Evolutionary conservation across 192 early-diverging fungal species (phyloP).

Genomic region (Dissophora globulifera): DNA sequence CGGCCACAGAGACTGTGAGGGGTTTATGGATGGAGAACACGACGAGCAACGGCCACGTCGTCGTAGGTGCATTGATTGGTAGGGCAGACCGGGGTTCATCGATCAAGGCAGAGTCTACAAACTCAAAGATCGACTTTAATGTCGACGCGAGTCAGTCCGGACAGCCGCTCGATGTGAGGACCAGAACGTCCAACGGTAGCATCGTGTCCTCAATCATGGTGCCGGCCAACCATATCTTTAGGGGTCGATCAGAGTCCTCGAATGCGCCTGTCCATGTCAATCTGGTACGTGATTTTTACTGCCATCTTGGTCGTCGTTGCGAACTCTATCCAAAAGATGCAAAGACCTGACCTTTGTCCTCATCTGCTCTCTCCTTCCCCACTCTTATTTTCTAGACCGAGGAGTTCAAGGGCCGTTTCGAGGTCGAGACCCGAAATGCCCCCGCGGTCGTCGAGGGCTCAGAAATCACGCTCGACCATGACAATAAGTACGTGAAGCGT

Average conservation of each 20-base stretch:
- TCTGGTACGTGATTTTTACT: conserved; percentile 25
- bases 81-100: conserved; percentile 22
- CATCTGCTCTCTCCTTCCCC: too few relatives aligned
- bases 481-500: conserved; percentile 21
- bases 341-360: too few relatives aligned
- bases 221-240: conserved; percentile 5
- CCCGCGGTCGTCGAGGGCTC: conserved; percentile 24
- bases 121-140: conserved; percentile 19
- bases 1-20: conserved; percentile 11
- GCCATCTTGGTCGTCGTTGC: neutral
- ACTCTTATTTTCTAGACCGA: conserved; percentile 47
- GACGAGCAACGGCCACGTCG: conserved; percentile 12
- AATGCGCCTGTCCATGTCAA: conserved; percentile 28
- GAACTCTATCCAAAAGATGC: neutral
- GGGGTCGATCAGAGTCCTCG: conserved; percentile 8
- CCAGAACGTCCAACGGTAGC: conserved; percentile 8
- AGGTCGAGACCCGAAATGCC: conserved; percentile 15
- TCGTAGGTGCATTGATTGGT: conserved; percentile 18
- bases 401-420: conserved; percentile 30
- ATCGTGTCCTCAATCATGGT: conserved; percentile 30
- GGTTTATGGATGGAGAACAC: conserved; percentile 30
- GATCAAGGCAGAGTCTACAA: conserved; percentile 11
- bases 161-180: conserved; percentile 22
- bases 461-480: conserved; percentile 5
- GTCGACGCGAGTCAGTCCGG: conserved; percentile 22